These are phyloP conservation scores for Hericium erinaceus DNA, from an alignment of 768 basidiomycete genomes.

Conservation along the genomic window DNA sequence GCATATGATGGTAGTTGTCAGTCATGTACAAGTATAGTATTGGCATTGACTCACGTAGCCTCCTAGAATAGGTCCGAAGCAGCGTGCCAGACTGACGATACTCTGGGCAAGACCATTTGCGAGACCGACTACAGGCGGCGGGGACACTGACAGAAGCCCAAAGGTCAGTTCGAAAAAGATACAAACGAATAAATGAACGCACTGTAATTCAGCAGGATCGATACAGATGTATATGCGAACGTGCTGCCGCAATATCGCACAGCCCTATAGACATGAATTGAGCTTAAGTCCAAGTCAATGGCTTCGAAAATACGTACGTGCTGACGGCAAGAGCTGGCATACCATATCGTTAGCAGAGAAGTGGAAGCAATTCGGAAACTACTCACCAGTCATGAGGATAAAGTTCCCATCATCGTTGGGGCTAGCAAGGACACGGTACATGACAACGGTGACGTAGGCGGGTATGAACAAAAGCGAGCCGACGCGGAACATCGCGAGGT, in stretches of 20 bases:
- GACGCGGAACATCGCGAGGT: constrained; percentile 83
- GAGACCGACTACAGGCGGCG: constrained; percentile 78
- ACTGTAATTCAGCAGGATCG: constrained; percentile 85
- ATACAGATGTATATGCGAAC: constrained; percentile 85
- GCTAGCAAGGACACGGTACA: constrained; percentile 68
- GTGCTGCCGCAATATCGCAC: constrained; percentile 82
- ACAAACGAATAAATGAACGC: constrained; percentile 17
- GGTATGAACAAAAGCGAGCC: constrained; percentile 84
- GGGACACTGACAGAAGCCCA: constrained; percentile 57
- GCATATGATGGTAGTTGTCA: not conserved
- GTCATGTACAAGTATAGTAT: not conserved
- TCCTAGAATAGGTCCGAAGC: constrained; percentile 79
- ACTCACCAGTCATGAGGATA: constrained; percentile 72
- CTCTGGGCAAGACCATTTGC: constrained; percentile 96
- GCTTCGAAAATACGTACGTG: constrained; percentile 48
- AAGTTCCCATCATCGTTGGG: constrained; percentile 60
- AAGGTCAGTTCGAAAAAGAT: not conserved
- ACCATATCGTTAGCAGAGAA: constrained; percentile 6
- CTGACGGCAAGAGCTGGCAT: constrained; percentile 57
- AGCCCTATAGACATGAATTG: constrained; percentile 39
- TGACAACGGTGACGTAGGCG: constrained; percentile 71
- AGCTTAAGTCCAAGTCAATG: not conserved
- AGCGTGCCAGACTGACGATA: constrained; percentile 87
- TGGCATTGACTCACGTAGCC: constrained; percentile 51
- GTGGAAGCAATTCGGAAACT: constrained; percentile 4